Conservation (phyloP, 2,329 filamentous ascomycete genomes). For the Cercospora sesami region DNA sequence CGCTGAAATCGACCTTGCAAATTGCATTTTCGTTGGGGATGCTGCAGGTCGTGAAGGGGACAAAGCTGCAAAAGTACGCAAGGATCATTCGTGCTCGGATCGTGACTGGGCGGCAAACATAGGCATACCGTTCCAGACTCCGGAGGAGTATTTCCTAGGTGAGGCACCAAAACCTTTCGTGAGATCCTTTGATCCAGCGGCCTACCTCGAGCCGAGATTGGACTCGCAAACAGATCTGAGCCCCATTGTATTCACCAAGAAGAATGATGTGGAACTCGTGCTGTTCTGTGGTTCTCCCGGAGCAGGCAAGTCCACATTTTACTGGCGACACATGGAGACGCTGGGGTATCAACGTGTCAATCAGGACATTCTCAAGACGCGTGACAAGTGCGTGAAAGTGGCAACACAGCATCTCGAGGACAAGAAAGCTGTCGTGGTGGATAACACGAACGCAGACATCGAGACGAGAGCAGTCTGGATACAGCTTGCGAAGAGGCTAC, state of each 20-base stretch:
- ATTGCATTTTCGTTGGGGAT: conserved; percentile 87
- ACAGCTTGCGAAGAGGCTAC: conserved; percentile 66
- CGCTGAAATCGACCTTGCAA: conserved; percentile 64
- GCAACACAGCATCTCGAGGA: conserved; percentile 67
- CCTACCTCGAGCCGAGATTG: conserved; percentile 48
- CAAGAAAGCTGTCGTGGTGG: conserved; percentile 68
- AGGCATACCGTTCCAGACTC: conserved; percentile 77
- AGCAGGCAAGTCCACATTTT: conserved; percentile 90
- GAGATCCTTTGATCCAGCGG: conserved; percentile 69
- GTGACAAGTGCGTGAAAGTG: conserved; percentile 67
- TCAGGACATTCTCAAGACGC: conserved; percentile 80
- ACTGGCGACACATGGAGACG: conserved; percentile 73
- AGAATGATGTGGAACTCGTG: conserved; percentile 70
- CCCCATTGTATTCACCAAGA: conserved; percentile 54
- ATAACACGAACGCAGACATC: conserved; percentile 91
- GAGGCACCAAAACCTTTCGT: conserved; percentile 65
- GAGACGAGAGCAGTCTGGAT: conserved; percentile 79
- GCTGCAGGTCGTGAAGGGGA: conserved; percentile 59
- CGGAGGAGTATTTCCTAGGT: conserved; percentile 85
- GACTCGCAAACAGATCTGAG: conserved; percentile 36
- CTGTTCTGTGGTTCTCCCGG: conserved; percentile 87
- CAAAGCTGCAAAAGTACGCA: conserved; percentile 44
- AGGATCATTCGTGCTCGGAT: conserved; percentile 62
- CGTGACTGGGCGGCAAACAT: conserved; percentile 82
- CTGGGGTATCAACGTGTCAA: conserved; percentile 83